Percentiles rank a stretch among this genome's conserved stretches.
Conservation (phyloP, 1,284 basidiomycete species). For the Pisolithus thermaeus region DNA sequence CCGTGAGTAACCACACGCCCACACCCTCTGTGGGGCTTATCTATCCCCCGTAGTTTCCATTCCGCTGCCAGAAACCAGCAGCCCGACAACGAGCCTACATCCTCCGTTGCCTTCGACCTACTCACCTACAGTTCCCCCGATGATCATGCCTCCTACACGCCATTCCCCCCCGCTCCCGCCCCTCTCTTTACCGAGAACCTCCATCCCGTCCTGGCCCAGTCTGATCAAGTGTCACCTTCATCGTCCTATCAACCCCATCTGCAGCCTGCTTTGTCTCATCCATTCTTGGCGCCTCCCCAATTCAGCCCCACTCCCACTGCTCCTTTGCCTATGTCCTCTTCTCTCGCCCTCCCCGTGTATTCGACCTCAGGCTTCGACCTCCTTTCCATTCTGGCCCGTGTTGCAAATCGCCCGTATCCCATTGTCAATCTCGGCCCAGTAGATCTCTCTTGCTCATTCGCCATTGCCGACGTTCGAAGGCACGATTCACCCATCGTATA, state of each 20-base stretch:
- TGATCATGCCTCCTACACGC: too few species aligned
- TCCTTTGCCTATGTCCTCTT: slow-evolving; percentile 12
- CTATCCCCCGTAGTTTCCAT: slow-evolving; percentile 17
- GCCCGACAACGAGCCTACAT: too few species aligned
- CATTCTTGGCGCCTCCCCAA: slow-evolving; percentile 1
- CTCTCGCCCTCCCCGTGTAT: slow-evolving; percentile 55
- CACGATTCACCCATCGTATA: slow-evolving; percentile 86
- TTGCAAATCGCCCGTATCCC: slow-evolving; percentile 72
- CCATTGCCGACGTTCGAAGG: slow-evolving; percentile 78
- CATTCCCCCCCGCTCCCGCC: too few species aligned
- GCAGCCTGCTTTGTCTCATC: not conserved
- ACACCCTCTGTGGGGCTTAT: too few species aligned
- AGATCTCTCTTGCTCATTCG: slow-evolving; percentile 86
- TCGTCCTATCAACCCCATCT: not conserved
- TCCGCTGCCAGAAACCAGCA: slow-evolving; percentile 13
- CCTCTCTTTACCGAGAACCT: too few species aligned
- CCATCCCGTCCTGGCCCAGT: not conserved
- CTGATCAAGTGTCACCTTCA: not conserved
- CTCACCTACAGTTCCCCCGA: too few species aligned
- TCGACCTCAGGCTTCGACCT: slow-evolving; percentile 89
- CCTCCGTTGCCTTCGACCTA: too few species aligned
- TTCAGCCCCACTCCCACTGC: slow-evolving; percentile 4
- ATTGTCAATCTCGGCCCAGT: slow-evolving; percentile 83
- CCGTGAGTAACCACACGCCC: slow-evolving; percentile 15
- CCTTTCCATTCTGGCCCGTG: slow-evolving; percentile 73